Evolutionary conservation across 2,329 filamentous ascomycete species (phyloP).

Genomic region (Camillea tinctor): DNA sequence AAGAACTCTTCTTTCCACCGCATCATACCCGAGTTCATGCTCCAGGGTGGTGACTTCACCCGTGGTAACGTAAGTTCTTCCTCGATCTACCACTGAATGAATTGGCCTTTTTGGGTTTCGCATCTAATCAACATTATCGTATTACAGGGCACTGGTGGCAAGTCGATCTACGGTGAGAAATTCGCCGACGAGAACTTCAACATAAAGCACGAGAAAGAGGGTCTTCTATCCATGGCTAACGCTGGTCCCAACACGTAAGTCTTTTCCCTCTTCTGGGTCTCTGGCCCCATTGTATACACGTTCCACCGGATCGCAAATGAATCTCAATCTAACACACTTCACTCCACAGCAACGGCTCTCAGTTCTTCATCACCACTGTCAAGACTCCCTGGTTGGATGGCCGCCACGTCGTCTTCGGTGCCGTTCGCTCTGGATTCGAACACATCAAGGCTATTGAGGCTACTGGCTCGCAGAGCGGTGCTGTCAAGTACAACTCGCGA

Average conservation of each 20-base stretch:
- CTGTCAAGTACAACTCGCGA: constrained; percentile 55
- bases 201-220: constrained; percentile 69
- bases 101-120: neutral
- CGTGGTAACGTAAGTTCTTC: constrained; percentile 72
- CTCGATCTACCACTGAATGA: neutral
- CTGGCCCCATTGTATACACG: neutral
- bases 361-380: constrained; percentile 97
- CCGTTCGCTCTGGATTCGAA: constrained; percentile 52
- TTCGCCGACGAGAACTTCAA: constrained; percentile 92
- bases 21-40: constrained; percentile 91
- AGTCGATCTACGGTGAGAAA: constrained; percentile 94
- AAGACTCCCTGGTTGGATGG: constrained; percentile 81
- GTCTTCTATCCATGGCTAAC: constrained; percentile 93
- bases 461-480: constrained; percentile 54
- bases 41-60: constrained; percentile 95
- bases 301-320: neutral
- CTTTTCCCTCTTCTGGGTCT: neutral
- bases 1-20: constrained; percentile 84
- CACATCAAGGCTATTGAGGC: constrained; percentile 63
- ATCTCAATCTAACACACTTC: neutral
- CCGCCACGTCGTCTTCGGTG: constrained; percentile 83
- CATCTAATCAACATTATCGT: constrained; percentile 4
- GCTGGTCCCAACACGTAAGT: constrained; percentile 87
- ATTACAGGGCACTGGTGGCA: constrained; percentile 80
- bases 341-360: constrained; percentile 82